Conservation (phyloP, 257 asterid species). For the Plantago ovata region DNA sequence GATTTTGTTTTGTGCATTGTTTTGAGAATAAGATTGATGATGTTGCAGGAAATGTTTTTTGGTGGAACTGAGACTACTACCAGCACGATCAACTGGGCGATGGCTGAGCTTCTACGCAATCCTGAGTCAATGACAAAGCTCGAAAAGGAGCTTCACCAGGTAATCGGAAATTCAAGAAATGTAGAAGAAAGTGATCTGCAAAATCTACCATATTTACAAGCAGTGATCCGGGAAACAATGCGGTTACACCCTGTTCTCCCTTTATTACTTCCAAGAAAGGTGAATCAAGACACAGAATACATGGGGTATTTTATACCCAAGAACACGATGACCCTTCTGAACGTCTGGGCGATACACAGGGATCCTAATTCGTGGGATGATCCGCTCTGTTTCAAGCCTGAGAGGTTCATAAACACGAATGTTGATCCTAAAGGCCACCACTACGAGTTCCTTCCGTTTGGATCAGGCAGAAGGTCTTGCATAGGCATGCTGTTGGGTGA, state of each 20-base stretch:
- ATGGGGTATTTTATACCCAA: constrained; percentile 37
- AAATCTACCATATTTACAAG: constrained; percentile 33
- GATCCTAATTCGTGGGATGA: constrained; percentile 43
- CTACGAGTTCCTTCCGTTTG: constrained; percentile 50
- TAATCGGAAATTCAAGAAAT: constrained; percentile 15
- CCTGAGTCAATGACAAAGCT: constrained; percentile 26
- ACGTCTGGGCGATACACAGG: constrained; percentile 47
- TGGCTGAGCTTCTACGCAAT: constrained; percentile 39
- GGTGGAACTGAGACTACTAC: constrained; percentile 44
- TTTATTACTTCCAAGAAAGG: constrained; percentile 33
- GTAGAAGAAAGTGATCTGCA: constrained; percentile 34
- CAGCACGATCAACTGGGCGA: constrained; percentile 39
- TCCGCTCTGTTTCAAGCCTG: constrained; percentile 40
- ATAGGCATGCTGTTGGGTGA: constrained; percentile 44
- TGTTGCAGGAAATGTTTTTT: constrained; percentile 32
- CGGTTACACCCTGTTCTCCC: constrained; percentile 20
- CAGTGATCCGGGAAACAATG: constrained; percentile 45
- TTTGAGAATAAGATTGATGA: neutral
- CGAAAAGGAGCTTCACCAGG: constrained; percentile 27
- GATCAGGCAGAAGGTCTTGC: constrained; percentile 54
- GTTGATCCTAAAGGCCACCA: constrained; percentile 45
- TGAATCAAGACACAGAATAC: constrained; percentile 27
- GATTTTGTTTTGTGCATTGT: neutral
- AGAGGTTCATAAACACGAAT: constrained; percentile 35
- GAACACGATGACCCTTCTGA: constrained; percentile 35